A percentile compares a stretch with the other conserved stretches of the same genome.
These are phyloP conservation scores for Lasiodiplodia gonubiensis DNA, from an alignment of 2,329 filamentous ascomycete species.

Conservation along the genomic window DNA sequence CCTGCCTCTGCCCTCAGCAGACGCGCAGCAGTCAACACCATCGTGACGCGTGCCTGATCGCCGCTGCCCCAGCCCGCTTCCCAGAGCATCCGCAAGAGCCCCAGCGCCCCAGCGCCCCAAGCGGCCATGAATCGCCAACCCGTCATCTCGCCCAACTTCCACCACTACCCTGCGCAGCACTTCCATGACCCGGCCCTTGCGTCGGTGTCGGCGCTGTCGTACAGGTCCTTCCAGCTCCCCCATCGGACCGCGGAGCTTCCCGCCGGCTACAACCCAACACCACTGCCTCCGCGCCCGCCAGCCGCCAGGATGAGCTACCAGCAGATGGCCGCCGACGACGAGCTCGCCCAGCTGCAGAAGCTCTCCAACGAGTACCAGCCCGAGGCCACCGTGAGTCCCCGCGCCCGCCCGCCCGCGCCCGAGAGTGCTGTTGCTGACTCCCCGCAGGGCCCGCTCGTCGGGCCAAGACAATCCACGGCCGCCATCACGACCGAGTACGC, in stretches of 20 bases:
- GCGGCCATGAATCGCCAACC: constrained; percentile 31
- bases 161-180: constrained; percentile 30
- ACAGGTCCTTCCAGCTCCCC: constrained; percentile 46
- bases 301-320: constrained; percentile 45
- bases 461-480: constrained; percentile 75
- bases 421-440: constrained; percentile 32
- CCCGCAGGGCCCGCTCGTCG: constrained; percentile 78
- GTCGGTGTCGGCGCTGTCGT: constrained; percentile 41
- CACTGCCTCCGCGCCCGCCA: constrained; percentile 28
- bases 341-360: constrained; percentile 66
- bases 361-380: constrained; percentile 66
- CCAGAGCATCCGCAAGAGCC: constrained; percentile 4
- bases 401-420: constrained; percentile 14
- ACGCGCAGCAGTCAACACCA: constrained; percentile 24
- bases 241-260: constrained; percentile 48
- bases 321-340: constrained; percentile 53
- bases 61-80: constrained; percentile 18
- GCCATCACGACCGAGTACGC: constrained; percentile 85
- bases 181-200: constrained; percentile 33
- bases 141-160: constrained; percentile 29
- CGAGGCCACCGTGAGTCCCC: constrained; percentile 58
- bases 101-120: constrained; percentile 23
- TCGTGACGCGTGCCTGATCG: constrained; percentile 25
- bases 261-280: constrained; percentile 37
- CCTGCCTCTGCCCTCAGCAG: constrained; percentile 12